Conservation (phyloP, 768 basidiomycete species). For the Strobilomyces dryophilus region DNA sequence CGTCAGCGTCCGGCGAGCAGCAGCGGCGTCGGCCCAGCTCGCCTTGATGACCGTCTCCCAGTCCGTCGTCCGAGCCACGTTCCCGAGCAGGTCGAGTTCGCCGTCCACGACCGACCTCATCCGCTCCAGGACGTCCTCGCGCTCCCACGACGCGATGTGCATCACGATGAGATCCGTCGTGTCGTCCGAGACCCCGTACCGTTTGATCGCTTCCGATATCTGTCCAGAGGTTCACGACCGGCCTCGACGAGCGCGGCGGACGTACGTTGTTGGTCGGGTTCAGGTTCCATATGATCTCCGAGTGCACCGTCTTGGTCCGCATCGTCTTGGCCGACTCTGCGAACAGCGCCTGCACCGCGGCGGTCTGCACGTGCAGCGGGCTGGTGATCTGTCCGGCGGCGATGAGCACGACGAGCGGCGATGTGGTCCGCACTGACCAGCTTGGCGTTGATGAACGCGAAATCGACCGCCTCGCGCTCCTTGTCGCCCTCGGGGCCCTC, state of each 20-base stretch:
- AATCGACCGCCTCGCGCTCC: constrained; percentile 79
- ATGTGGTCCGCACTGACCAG: constrained; percentile 50
- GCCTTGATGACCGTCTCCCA: constrained; percentile 78
- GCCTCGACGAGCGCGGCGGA: not conserved
- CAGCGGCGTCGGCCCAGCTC: constrained; percentile 9
- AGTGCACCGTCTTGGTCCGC: constrained; percentile 84
- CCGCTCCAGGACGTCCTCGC: constrained; percentile 40
- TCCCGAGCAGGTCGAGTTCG: constrained; percentile 42
- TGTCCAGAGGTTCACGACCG: constrained; percentile 28
- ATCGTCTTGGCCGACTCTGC: constrained; percentile 55
- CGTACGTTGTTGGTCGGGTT: constrained; percentile 84
- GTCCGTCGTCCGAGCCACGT: constrained; percentile 52
- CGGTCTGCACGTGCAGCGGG: constrained; percentile 74
- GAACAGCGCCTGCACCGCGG: constrained; percentile 77
- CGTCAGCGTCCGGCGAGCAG: not conserved
- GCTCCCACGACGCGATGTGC: constrained; percentile 46
- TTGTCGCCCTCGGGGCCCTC: constrained; percentile 56
- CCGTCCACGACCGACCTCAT: constrained; percentile 64
- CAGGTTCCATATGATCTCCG: constrained; percentile 84
- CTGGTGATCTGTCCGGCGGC: constrained; percentile 70
- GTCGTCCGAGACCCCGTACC: constrained; percentile 76
- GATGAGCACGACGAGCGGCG: constrained; percentile 1
- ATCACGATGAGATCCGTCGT: constrained; percentile 70
- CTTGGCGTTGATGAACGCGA: constrained; percentile 84
- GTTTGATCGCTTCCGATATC: constrained; percentile 86